Evolutionary conservation across 1,284 basidiomycete genomes (phyloP).

Genomic region (Ganoderma meredithae): DNA sequence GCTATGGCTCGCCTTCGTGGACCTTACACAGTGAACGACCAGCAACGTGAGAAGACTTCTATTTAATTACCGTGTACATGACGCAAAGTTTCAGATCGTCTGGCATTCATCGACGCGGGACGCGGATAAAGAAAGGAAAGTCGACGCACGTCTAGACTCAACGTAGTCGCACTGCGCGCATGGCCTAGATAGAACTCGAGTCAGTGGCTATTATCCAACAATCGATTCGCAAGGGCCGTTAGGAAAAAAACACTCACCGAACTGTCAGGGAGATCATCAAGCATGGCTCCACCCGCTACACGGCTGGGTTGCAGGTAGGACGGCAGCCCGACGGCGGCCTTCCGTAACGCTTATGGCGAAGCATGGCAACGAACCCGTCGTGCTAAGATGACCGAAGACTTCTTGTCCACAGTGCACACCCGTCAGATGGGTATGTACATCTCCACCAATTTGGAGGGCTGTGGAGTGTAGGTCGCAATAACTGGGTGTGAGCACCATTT

Average conservation of each 20-base stretch:
- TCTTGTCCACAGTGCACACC: not conserved
- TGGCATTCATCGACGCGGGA: not conserved
- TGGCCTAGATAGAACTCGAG: not conserved
- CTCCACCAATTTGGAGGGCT: too few relatives aligned
- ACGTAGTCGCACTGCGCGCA: not conserved
- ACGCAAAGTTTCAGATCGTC: not conserved
- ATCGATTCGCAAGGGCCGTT: not conserved
- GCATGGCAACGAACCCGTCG: not conserved
- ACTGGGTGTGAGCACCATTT: too few relatives aligned
- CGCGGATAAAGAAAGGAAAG: not conserved
- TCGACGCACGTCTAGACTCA: not conserved
- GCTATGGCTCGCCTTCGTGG: not conserved
- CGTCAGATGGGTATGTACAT: not conserved
- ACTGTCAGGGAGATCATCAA: not conserved
- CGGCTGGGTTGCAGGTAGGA: not conserved
- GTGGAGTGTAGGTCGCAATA: too few relatives aligned
- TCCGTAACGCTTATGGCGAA: not conserved
- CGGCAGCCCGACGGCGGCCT: not conserved
- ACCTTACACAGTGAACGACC: not conserved
- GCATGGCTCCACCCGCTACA: too few relatives aligned
- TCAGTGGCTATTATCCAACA: not conserved
- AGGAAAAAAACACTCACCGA: not conserved
- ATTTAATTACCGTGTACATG: not conserved
- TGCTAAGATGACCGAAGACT: not conserved
- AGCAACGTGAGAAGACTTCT: not conserved